These are phyloP conservation scores for Schizophyllum amplum DNA, from an alignment of 1,284 basidiomycete species.

Conservation along the genomic window DNA sequence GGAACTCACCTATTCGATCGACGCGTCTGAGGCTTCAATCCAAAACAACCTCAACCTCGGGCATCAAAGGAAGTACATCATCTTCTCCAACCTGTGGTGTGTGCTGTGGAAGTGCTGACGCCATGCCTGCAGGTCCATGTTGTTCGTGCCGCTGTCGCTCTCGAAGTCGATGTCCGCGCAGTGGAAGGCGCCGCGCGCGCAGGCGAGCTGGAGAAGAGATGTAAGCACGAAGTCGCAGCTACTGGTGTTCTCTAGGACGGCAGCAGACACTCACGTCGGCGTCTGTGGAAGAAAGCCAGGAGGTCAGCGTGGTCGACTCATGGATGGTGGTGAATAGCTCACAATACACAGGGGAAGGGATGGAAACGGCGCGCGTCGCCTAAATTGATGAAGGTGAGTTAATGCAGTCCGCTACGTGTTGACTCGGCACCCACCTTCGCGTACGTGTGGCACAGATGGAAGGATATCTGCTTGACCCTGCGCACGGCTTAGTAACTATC, in stretches of 20 bases:
- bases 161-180: constrained; percentile 12
- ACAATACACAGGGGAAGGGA: constrained; percentile 33
- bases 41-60: too few species aligned
- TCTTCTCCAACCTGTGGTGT: background rate
- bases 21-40: too few species aligned
- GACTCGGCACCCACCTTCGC: constrained; percentile 4
- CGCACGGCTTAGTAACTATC: constrained; percentile 5
- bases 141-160: constrained; percentile 10
- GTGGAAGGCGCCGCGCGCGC: constrained; percentile 11
- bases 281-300: constrained; percentile 16
- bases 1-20: too few species aligned
- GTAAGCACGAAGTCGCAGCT: too few species aligned
- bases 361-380: constrained; percentile 26
- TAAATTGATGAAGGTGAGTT: background rate
- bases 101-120: constrained; percentile 1
- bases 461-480: constrained; percentile 14
- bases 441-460: constrained; percentile 26
- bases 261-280: constrained; percentile 23
- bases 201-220: constrained; percentile 8
- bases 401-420: background rate
- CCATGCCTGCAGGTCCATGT: constrained; percentile 12
- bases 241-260: too few species aligned
- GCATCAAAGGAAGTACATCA: constrained; percentile 9
- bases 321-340: constrained; percentile 10
- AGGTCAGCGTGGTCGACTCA: background rate